Evolutionary conservation across 805 yeast species (phyloP), one percentile per base, ranked within the genome.

Genomic region (Wickerhamomyces rabaulensis): DNA sequence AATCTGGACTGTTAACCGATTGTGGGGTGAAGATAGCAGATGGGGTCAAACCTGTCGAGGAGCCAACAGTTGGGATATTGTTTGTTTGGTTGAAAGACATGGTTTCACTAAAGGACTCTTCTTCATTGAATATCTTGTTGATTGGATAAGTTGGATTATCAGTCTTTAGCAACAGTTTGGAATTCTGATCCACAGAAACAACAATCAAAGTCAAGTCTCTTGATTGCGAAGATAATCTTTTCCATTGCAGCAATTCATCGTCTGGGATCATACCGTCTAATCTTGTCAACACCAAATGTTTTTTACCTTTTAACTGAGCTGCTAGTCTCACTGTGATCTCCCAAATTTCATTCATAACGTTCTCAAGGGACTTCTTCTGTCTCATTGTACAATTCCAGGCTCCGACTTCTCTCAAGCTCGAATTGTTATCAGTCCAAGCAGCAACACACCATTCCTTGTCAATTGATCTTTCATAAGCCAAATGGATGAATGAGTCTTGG

Each of bases 371-470:
- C 3, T 57, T 53, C 37, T 57, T 66, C 1, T 67, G 57, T 21
- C 43, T 44, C 21, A 43, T 45, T 67, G 66, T 61, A 59, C 73
- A 70, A 54, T 72, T 74, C 91, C 92, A 86, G 0, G 89, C 75
- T 52, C 79, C 82, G 0, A 82, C 75, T 40, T 71, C 73, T 16
- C 82, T 76, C 12, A 79, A 72, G 4, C 71, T 70, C 0, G 96
- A 96, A 61, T 76, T 75, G 42, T 91, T 92, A 58, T 92, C 96
- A 0, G 94, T 74, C 95, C 97, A 89, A 0, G 95, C 84, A 0
- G 88, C 95, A 20, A 82, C 79, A 39, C 89, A 73, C 96, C 97
- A 92, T 45, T 79, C 80, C 50, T 80, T 81, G 62, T 91, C 96
- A 4, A 78, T 70, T 0, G 96, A 84, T 44, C 95, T 64, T 26